phyloP scores from a whole-genome alignment of 805 yeast species.

The Saccharomycopsis selenospora region DNA sequence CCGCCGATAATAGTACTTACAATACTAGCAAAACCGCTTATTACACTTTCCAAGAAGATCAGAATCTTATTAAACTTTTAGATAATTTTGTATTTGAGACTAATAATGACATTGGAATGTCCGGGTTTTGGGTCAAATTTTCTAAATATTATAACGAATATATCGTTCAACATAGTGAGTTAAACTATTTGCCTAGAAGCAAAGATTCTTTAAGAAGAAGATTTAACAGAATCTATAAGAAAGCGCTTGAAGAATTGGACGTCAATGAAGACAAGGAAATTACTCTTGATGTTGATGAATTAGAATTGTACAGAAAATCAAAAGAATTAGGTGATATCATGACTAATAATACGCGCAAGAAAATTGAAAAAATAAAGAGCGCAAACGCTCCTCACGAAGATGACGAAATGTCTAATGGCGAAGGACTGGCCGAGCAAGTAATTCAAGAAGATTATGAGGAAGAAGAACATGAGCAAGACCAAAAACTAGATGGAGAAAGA shows the following conservation, averaged over 20 bases:
- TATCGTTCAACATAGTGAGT: not conserved
- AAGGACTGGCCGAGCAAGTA: too few relatives aligned
- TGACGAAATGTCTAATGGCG: not conserved
- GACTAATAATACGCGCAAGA: slow-evolving; percentile 4
- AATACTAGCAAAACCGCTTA: slow-evolving; percentile 9
- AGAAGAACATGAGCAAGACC: too few relatives aligned
- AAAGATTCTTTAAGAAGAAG: slow-evolving; percentile 15
- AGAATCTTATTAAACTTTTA: slow-evolving; percentile 8
- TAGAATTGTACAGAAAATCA: slow-evolving; percentile 6
- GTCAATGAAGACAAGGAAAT: not conserved
- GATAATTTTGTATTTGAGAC: slow-evolving; percentile 1
- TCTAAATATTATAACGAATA: slow-evolving; percentile 12
- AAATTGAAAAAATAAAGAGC: not conserved
- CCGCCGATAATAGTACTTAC: not conserved
- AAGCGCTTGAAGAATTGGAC: slow-evolving; percentile 11
- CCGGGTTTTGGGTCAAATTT: slow-evolving; percentile 17
- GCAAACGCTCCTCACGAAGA: slow-evolving; percentile 1
- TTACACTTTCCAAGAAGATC: slow-evolving; percentile 14
- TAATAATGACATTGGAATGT: slow-evolving; percentile 10
- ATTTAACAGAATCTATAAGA: slow-evolving; percentile 15
- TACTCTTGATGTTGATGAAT: slow-evolving; percentile 7
- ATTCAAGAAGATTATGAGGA: too few relatives aligned
- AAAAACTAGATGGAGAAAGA: not conserved
- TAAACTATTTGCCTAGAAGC: slow-evolving; percentile 8
- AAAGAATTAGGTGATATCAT: slow-evolving; percentile 9